Evolutionary conservation across 2,329 filamentous ascomycete species (phyloP), one percentile per base, ranked within the genome.

Genomic region (Sarocladium oryzae): DNA sequence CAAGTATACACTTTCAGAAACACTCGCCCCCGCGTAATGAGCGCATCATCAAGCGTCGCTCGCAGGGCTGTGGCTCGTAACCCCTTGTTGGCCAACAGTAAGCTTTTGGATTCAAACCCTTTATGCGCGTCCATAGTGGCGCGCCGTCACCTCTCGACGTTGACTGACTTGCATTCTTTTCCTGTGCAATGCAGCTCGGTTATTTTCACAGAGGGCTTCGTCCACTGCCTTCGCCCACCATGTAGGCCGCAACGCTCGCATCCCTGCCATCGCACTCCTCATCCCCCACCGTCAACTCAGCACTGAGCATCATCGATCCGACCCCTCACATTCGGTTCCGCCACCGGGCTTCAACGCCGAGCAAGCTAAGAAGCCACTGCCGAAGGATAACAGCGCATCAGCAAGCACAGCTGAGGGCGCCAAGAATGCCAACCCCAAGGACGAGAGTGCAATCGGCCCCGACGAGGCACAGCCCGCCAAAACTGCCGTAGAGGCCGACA

Each of bases 301-400:
- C 43, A 85, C 82, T 59, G 79, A 84, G 53, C 75, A 79, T 56
- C 79, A 82, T 64, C 72, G 73, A 52, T 66, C 76, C 50, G 70
- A 75, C 54, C 65, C 69, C 23, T 68, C 69, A 32, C 72, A 78
- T 49, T 74, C 77, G 51, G 84, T 80, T 46, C 91, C 89, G 40
- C 46, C 46, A 2, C 91, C 91, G 13, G 91, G 91, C 24, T 96
- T 96, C 75, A 91, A 93, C 65, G 76, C 88, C n/a, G 85, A 92
- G 63, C 78, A 89, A 72, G 91, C 91, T 58, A 92, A 90, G 79
- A 92, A 90, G 66, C 88, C 90, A 11, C 73, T 93, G 45, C 70
- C 82, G 2, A 81, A 81, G 61, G 80, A 85, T 51, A 60, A 63
- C 26, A 57, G 61, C 33, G 59, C 67, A 18, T 56, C 65, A 11